Conservation (phyloP, 345 rosid genomes). For the Syzygium grande region DNA sequence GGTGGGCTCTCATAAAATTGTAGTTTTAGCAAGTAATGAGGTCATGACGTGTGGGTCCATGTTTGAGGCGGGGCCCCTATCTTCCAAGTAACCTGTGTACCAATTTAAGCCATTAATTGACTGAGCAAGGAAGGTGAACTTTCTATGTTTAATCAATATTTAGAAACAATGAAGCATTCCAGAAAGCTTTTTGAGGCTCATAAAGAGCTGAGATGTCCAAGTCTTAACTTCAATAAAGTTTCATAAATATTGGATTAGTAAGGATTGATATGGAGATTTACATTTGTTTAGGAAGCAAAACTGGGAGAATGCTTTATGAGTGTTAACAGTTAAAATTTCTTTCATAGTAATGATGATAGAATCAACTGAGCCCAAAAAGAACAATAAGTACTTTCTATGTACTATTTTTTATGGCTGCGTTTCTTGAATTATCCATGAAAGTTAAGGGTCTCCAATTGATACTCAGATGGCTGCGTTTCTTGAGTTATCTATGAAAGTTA, state of each 20-base stretch:
- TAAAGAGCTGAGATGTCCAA: not conserved
- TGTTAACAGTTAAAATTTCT: not conserved
- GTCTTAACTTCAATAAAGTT: not conserved
- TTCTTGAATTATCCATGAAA: not conserved
- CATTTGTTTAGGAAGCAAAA: not conserved
- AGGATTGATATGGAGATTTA: no score
- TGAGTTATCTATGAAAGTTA: not conserved
- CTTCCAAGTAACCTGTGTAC: slow-evolving; percentile 74
- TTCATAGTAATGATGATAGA: fast-evolving
- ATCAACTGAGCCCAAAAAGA: not conserved
- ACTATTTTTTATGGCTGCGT: not conserved
- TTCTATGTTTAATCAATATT: not conserved
- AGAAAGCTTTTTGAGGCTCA: not conserved
- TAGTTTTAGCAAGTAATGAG: slow-evolving; percentile 67
- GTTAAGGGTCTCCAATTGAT: not conserved
- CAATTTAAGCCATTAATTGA: not conserved
- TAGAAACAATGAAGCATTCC: not conserved
- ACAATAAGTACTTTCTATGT: no score
- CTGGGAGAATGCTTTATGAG: not conserved
- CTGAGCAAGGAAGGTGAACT: not conserved
- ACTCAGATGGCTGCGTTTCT: not conserved
- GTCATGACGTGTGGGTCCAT: slow-evolving; percentile 94
- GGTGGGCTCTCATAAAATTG: slow-evolving; percentile 78
- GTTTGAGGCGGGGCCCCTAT: slow-evolving; percentile 57
- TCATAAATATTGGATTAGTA: no score